Percentiles rank a stretch among this genome's conserved stretches.
Conservation (phyloP, 176 grass and related monocot genomes). For the Lolium multiflorum region DNA sequence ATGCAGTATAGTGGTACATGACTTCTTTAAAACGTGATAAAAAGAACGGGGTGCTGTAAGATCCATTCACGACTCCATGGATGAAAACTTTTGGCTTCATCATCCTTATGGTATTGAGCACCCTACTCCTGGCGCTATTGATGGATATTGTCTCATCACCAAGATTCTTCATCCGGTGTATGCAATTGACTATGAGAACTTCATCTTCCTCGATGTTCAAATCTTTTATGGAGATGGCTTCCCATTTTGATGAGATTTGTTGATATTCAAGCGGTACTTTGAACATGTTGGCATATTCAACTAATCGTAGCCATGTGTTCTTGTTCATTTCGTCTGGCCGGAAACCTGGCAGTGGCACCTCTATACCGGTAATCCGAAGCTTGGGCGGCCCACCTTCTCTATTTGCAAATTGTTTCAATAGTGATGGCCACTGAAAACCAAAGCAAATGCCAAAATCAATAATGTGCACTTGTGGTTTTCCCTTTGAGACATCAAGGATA, state of each 20-base stretch:
- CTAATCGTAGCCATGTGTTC: conserved; percentile 47
- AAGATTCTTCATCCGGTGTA: conserved; percentile 40
- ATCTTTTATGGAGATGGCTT: conserved; percentile 39
- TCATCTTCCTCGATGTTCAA: conserved; percentile 43
- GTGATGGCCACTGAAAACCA: conserved; percentile 79
- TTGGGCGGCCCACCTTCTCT: conserved; percentile 48
- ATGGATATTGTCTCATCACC: conserved; percentile 46
- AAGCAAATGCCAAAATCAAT: conserved; percentile 75
- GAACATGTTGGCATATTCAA: conserved; percentile 68
- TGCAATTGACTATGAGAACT: conserved; percentile 42
- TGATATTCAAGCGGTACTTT: conserved; percentile 65
- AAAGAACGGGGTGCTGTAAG: conserved; percentile 46
- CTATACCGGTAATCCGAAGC: conserved; percentile 73
- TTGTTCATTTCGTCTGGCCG: conserved; percentile 43
- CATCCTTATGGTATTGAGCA: conserved; percentile 46
- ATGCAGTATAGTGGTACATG: conserved; percentile 39
- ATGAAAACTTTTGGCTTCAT: conserved; percentile 43
- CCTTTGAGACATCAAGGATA: conserved; percentile 51
- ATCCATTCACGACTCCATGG: conserved; percentile 40
- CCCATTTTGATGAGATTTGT: conserved; percentile 66
- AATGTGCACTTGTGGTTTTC: conserved; percentile 60
- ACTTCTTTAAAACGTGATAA: conserved; percentile 48
- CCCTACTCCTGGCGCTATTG: conserved; percentile 36
- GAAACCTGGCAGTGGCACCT: conserved; percentile 60
- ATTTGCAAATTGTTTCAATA: conserved; percentile 57